These are phyloP conservation scores for Aspergillus intermedius DNA, from an alignment of 2,329 filamentous ascomycete species.

Conservation along the genomic window DNA sequence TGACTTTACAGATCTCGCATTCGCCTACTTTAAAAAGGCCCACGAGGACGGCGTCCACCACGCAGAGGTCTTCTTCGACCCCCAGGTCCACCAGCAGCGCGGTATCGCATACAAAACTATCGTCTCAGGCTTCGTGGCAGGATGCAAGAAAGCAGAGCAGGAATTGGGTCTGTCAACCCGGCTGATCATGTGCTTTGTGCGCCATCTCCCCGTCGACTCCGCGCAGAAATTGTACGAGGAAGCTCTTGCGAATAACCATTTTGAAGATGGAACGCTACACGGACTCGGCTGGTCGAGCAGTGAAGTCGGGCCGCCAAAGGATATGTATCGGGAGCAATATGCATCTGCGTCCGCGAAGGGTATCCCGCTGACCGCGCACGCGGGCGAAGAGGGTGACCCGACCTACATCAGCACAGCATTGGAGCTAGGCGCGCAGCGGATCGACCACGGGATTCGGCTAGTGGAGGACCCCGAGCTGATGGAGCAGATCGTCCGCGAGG, in stretches of 20 bases:
- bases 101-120: constrained; percentile 59
- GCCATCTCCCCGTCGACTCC: constrained; percentile 59
- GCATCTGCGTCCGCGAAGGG: constrained; percentile 46
- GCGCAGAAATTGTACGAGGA: constrained; percentile 40
- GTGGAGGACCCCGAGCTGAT: constrained; percentile 56
- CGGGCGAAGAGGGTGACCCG: constrained; percentile 67
- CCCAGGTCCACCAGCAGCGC: constrained; percentile 63
- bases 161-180: constrained; percentile 60
- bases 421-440: constrained; percentile 58
- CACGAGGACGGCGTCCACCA: constrained; percentile 61
- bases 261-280: constrained; percentile 47
- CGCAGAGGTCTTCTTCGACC: constrained; percentile 75
- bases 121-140: constrained; percentile 56
- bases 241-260: constrained; percentile 34
- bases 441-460: constrained; percentile 68
- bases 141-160: constrained; percentile 52
- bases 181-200: constrained; percentile 66
- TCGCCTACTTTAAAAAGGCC: constrained; percentile 63
- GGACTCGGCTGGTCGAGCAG: constrained; percentile 65
- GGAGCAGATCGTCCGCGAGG: constrained; percentile 49
- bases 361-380: constrained; percentile 63
- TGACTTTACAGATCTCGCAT: constrained; percentile 70
- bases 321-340: constrained; percentile 58
- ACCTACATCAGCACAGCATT: constrained; percentile 60
- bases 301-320: constrained; percentile 49